Percentiles rank a stretch among this genome's conserved stretches.
phyloP scores from a whole-genome alignment of 257 asterid genomes.

The Nicotiana noctiflora region DNA sequence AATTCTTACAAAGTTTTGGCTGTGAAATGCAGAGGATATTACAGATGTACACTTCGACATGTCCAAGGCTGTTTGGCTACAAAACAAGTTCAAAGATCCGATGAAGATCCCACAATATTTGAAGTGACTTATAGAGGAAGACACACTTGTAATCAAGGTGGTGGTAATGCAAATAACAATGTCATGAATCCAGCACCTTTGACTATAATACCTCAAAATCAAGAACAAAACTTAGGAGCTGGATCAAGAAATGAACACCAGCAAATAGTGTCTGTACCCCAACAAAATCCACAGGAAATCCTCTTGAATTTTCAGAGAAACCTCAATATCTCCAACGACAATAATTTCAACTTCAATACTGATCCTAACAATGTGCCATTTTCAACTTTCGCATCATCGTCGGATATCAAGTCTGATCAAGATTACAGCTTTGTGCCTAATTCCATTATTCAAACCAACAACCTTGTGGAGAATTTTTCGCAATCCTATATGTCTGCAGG shows the following conservation, averaged over 20 bases:
- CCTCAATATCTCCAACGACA: slow-evolving; percentile 27
- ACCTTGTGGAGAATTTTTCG: not conserved
- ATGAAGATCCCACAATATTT: slow-evolving; percentile 32
- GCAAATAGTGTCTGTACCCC: slow-evolving; percentile 2
- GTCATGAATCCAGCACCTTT: not conserved
- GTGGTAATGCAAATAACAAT: not conserved
- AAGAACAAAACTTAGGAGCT: slow-evolving; percentile 18
- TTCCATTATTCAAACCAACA: not conserved
- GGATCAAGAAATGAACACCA: slow-evolving; percentile 11
- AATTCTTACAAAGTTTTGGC: not conserved
- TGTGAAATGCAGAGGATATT: slow-evolving; percentile 34
- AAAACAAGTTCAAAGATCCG: slow-evolving; percentile 40
- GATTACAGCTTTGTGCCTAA: slow-evolving; percentile 10
- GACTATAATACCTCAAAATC: not conserved
- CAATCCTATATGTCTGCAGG: not conserved
- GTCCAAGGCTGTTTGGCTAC: slow-evolving; percentile 43
- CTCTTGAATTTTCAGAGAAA: slow-evolving; percentile 33
- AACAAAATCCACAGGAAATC: slow-evolving; percentile 14
- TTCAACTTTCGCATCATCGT: slow-evolving; percentile 14
- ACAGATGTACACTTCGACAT: slow-evolving; percentile 36
- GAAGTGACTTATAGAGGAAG: slow-evolving; percentile 35
- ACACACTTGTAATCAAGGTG: slow-evolving; percentile 30
- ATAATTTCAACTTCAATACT: slow-evolving; percentile 15
- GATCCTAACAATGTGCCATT: slow-evolving; percentile 21
- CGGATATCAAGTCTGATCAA: slow-evolving; percentile 16